These are phyloP conservation scores for Fraxinus latifolia DNA, from an alignment of 305 asterid genomes.

Conservation along the genomic window DNA sequence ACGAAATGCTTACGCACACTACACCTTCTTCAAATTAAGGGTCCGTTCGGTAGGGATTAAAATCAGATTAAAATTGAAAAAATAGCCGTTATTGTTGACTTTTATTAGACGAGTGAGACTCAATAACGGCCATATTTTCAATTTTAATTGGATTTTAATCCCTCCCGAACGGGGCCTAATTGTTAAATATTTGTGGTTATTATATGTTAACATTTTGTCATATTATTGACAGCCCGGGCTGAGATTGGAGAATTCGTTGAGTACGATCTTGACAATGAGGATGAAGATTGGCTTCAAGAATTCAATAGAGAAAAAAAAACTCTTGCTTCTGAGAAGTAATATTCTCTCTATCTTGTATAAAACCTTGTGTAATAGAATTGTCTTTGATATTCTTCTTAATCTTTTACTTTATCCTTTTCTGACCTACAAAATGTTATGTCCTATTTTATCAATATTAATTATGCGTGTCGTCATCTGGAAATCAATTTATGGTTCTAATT, in stretches of 20 bases:
- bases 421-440: not conserved
- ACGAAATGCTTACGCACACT: too few species aligned
- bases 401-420: conserved; percentile 9
- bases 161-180: not conserved
- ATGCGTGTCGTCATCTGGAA: not conserved
- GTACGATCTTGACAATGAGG: conserved; percentile 98
- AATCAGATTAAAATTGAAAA: too few species aligned
- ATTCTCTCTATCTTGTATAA: conserved; percentile 24
- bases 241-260: conserved; percentile 97
- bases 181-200: conserved; percentile 13
- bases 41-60: too few species aligned
- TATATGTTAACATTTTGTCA: conserved; percentile 16
- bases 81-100: too few species aligned
- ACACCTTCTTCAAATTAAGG: too few species aligned
- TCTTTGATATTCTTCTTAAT: conserved; percentile 1
- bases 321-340: conserved; percentile 77
- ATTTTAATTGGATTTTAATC: too few species aligned
- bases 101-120: too few species aligned
- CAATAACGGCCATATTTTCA: too few species aligned
- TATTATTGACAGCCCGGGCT: conserved; percentile 71
- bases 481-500: not conserved
- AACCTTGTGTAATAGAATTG: conserved; percentile 21
- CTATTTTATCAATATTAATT: not conserved
- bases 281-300: conserved; percentile 94
- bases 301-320: conserved; percentile 69